Conservation (phyloP, 768 basidiomycete genomes). For the Suillus americanus region DNA sequence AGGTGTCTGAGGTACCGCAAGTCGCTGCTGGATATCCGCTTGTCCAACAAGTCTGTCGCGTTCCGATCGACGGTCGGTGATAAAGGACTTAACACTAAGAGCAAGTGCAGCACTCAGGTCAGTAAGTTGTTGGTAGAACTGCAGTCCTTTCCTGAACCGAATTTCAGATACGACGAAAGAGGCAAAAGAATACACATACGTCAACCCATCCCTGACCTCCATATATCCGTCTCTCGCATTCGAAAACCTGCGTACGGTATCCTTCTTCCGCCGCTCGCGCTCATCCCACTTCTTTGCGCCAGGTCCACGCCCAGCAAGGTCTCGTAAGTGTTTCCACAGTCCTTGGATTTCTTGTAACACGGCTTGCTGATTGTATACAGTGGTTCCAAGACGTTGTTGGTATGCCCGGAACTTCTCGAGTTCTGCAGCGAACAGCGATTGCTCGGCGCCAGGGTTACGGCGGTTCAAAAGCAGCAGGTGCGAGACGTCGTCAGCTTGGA, state of each 20-base stretch:
- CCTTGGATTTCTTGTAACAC: conserved; percentile 71
- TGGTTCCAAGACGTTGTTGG: conserved; percentile 77
- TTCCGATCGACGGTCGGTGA: conserved; percentile 64
- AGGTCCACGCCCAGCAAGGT: conserved; percentile 71
- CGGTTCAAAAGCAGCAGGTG: conserved; percentile 90
- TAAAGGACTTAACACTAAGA: conserved; percentile 58
- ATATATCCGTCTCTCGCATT: conserved; percentile 81
- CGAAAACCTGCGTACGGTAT: conserved; percentile 67
- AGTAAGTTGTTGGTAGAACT: conserved; percentile 83
- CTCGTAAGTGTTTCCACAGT: conserved; percentile 74
- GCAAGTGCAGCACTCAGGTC: conserved; percentile 60
- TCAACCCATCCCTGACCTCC: conserved; percentile 83
- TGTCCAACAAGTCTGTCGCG: conserved; percentile 66
- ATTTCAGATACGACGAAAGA: conserved; percentile 10
- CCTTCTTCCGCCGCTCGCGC: conserved; percentile 75
- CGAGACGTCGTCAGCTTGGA: conserved; percentile 96
- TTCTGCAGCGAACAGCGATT: conserved; percentile 87
- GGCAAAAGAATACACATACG: conserved; percentile 47
- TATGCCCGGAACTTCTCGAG: conserved; percentile 95
- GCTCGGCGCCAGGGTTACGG: conserved; percentile 79
- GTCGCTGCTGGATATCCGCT: conserved; percentile 69
- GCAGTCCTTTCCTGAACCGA: conserved; percentile 71
- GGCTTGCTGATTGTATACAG: conserved; percentile 73
- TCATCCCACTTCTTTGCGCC: conserved; percentile 82
- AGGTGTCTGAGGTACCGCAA: conserved; percentile 44